Percentiles rank a stretch among this genome's conserved stretches.
Conservation (phyloP, 75 land plant genomes). For the Pinus albicaulis region DNA sequence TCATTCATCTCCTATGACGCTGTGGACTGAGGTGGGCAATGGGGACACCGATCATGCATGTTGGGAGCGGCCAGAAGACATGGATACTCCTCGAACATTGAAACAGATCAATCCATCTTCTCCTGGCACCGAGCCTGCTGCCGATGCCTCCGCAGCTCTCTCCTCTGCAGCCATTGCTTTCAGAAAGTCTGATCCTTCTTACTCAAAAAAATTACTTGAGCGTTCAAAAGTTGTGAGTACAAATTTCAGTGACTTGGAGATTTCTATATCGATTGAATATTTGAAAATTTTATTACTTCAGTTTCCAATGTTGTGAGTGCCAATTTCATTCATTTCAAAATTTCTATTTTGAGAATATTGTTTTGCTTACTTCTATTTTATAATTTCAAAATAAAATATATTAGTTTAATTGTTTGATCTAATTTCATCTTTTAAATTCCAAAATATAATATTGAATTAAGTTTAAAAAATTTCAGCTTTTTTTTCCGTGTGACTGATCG, state of each 20-base stretch:
- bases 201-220: background rate
- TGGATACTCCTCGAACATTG: slow-evolving; percentile 62
- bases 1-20: slow-evolving; percentile 16
- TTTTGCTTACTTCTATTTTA: too few relatives aligned
- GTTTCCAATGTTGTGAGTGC: too few relatives aligned
- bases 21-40: slow-evolving; percentile 51
- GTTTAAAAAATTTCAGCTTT: too few relatives aligned
- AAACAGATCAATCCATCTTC: slow-evolving; percentile 34
- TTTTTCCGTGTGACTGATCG: too few relatives aligned
- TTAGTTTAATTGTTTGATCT: too few relatives aligned
- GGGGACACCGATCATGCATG: slow-evolving; percentile 70
- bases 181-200: background rate
- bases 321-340: too few relatives aligned
- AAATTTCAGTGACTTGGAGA: background rate
- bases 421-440: too few relatives aligned
- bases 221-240: slow-evolving; percentile 4
- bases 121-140: slow-evolving; percentile 51
- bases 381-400: too few relatives aligned
- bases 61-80: slow-evolving; percentile 93
- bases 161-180: slow-evolving; percentile 86
- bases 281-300: too few relatives aligned
- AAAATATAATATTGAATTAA: too few relatives aligned
- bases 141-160: slow-evolving; percentile 83
- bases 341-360: too few relatives aligned
- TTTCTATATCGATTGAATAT: too few relatives aligned